Conservation (phyloP, 179 eudicot genomes). For the Dionaea muscipula region DNA sequence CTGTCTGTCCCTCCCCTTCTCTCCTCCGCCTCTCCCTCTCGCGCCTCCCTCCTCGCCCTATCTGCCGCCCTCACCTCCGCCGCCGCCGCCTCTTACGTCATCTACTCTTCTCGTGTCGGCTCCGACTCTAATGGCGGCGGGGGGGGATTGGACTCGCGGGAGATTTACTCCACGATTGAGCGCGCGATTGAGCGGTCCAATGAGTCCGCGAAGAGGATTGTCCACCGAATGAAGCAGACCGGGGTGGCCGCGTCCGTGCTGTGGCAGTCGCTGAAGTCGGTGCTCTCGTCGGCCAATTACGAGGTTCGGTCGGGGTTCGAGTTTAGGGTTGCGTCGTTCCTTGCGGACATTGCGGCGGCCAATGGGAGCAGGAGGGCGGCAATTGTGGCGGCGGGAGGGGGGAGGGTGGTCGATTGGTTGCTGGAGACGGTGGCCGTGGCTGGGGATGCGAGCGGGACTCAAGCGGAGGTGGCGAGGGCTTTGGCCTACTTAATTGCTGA, state of each 20-base stretch:
- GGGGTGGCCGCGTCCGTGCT: slow-evolving; percentile 68
- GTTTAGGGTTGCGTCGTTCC: slow-evolving; percentile 72
- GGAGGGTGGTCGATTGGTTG: slow-evolving; percentile 81
- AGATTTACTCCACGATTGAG: slow-evolving; percentile 21
- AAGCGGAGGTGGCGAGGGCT: slow-evolving; percentile 91
- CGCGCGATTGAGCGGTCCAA: slow-evolving; percentile 31
- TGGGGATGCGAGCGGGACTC: slow-evolving; percentile 45
- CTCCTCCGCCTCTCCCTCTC: slow-evolving; percentile 9
- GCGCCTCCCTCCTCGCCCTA: slow-evolving; percentile 10
- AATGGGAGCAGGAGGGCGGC: slow-evolving; percentile 65
- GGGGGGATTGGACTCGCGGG: neutral
- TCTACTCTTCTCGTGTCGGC: neutral
- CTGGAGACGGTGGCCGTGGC: slow-evolving; percentile 45
- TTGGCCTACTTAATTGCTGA: slow-evolving; percentile 91
- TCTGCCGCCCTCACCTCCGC: slow-evolving; percentile 22
- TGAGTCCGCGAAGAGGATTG: slow-evolving; percentile 28
- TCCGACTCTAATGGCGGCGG: slow-evolving; percentile 3
- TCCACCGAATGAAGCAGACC: slow-evolving; percentile 51
- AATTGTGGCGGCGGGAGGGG: slow-evolving; percentile 78
- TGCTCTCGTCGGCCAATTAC: slow-evolving; percentile 67
- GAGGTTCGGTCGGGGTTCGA: slow-evolving; percentile 86
- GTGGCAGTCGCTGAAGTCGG: slow-evolving; percentile 64
- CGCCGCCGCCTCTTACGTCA: slow-evolving; percentile 19
- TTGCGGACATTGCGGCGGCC: slow-evolving; percentile 96
- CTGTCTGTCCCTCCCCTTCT: slow-evolving; percentile 18